Evolutionary conservation across 768 basidiomycete genomes (phyloP).

Genomic region (Tulasnella sp.): DNA sequence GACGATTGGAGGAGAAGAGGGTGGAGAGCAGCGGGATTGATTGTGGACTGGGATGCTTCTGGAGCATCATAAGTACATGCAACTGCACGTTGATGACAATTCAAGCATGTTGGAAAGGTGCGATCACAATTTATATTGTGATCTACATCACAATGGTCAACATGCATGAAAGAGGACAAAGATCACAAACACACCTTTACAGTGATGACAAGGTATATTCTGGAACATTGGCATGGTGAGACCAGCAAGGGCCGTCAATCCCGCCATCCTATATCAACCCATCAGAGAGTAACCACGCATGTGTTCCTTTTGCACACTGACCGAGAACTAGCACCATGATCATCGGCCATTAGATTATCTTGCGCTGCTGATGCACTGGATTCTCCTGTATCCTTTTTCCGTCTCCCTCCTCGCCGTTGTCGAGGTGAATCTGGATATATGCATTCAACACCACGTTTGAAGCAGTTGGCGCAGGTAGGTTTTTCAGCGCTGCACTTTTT

Average conservation of each 20-base stretch:
- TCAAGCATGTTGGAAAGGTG: conserved; percentile 5
- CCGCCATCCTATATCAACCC: too few species aligned
- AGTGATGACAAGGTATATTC: conserved; percentile 10
- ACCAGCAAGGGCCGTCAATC: too few species aligned
- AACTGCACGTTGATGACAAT: not conserved
- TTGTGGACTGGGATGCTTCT: too few species aligned
- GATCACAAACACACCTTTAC: not conserved
- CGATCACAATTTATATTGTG: conserved; percentile 11
- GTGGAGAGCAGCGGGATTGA: too few species aligned
- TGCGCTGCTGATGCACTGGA: too few species aligned
- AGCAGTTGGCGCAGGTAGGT: conserved; percentile 12
- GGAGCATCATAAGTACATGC: conserved; percentile 12
- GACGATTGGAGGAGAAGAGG: too few species aligned
- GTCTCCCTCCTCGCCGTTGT: conserved; percentile 3
- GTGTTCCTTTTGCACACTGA: too few species aligned
- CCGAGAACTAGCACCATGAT: too few species aligned
- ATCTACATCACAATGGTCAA: not conserved
- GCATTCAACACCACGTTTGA: conserved; percentile 8
- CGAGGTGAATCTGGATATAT: conserved; percentile 8
- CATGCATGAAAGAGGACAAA: not conserved
- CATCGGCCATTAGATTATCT: too few species aligned
- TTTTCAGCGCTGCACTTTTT: conserved; percentile 12
- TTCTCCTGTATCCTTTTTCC: conserved; percentile 12
- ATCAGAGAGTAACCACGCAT: too few species aligned
- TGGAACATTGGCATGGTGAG: too few species aligned